Percentiles rank a stretch among this genome's conserved stretches.
Evolutionary conservation across 441 rosid species (phyloP).

Genomic region (Geranium incanum): DNA sequence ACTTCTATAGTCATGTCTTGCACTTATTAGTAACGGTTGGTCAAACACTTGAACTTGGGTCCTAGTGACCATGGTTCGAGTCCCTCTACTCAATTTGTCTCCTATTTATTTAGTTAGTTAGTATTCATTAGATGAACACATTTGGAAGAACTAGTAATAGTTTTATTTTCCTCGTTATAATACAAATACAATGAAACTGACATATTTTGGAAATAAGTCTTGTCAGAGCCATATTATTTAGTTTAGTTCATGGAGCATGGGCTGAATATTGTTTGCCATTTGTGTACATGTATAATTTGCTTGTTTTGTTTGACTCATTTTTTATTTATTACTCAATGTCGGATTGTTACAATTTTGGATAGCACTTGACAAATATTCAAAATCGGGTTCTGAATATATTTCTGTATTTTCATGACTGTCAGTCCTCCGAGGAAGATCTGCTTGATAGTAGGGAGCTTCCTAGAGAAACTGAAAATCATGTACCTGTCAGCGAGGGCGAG

Average conservation of each 20-base stretch:
- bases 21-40: neutral
- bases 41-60: too few relatives aligned
- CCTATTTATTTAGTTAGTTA: neutral
- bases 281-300: too few relatives aligned
- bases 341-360: neutral
- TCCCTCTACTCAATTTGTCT: neutral
- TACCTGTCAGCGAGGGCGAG: constrained; percentile 42
- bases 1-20: neutral
- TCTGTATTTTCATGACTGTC: constrained; percentile 35
- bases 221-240: neutral
- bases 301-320: neutral
- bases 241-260: neutral
- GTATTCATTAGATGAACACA: too few relatives aligned
- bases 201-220: neutral
- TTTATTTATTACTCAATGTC: neutral
- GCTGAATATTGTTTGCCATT: neutral
- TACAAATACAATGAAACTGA: neutral
- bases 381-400: constrained; percentile 12
- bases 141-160: neutral
- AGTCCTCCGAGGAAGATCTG: constrained; percentile 27
- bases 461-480: constrained; percentile 29
- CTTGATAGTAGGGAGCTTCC: constrained; percentile 36
- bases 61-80: too few relatives aligned
- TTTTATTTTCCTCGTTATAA: neutral
- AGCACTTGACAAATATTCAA: neutral